Conservation (phyloP, 2,329 filamentous ascomycete genomes). For the Botrytis fabae region DNA sequence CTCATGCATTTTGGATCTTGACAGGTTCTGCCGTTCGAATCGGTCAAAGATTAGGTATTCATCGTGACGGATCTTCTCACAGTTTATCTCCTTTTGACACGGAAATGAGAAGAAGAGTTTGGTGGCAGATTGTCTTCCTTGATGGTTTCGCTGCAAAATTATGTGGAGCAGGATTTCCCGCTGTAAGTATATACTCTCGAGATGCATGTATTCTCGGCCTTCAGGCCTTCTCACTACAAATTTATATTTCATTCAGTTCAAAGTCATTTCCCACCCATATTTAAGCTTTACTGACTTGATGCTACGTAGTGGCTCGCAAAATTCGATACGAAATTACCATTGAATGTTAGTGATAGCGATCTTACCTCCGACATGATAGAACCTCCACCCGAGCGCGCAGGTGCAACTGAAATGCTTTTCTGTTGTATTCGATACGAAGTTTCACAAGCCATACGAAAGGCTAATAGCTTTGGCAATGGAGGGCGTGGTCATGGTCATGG, state of each 20-base stretch:
- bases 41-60: constrained; percentile 51
- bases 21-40: constrained; percentile 51
- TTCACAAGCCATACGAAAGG: constrained; percentile 33
- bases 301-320: constrained; percentile 39
- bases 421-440: constrained; percentile 43
- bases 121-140: constrained; percentile 63
- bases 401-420: constrained; percentile 51
- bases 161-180: constrained; percentile 50
- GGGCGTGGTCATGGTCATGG: neutral
- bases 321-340: constrained; percentile 52
- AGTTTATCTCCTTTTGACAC: constrained; percentile 53
- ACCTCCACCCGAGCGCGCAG: constrained; percentile 44
- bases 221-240: neutral
- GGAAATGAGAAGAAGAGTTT: constrained; percentile 61
- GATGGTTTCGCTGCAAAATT: constrained; percentile 59
- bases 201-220: neutral
- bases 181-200: neutral
- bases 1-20: constrained; percentile 51
- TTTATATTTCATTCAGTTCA: neutral
- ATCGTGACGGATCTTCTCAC: constrained; percentile 45
- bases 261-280: too few species aligned
- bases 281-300: neutral
- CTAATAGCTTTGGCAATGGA: constrained; percentile 18
- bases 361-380: constrained; percentile 49
- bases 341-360: constrained; percentile 57